These are phyloP conservation scores for Sphagnum fallax DNA, from an alignment of 228 moss, liverwort and hornwort species.

Conservation along the genomic window DNA sequence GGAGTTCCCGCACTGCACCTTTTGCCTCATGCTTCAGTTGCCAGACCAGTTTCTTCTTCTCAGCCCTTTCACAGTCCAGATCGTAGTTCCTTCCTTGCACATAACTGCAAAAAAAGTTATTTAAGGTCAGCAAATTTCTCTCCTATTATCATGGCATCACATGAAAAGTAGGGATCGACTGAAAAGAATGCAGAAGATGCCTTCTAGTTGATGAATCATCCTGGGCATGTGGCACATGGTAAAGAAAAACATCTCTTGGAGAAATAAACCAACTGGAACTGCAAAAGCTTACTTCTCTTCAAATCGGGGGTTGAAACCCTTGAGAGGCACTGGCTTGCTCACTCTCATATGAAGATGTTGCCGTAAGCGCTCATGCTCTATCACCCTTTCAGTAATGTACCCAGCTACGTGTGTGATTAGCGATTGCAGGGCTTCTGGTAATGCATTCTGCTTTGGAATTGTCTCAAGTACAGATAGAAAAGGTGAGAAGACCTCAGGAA, in stretches of 20 bases:
- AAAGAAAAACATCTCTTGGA: no score
- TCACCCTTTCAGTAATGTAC: slow-evolving; percentile 48
- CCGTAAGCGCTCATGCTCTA: slow-evolving; percentile 49
- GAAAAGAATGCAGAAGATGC: no score
- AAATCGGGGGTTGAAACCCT: slow-evolving; percentile 82
- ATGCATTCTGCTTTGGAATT: slow-evolving; percentile 19
- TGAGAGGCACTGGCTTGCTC: slow-evolving; percentile 78
- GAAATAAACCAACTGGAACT: no score
- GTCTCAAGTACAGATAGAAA: slow-evolving; percentile 48
- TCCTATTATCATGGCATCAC: no score
- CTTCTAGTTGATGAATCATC: no score
- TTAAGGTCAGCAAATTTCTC: background rate
- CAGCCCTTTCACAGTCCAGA: slow-evolving; percentile 86
- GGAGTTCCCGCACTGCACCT: slow-evolving; percentile 87
- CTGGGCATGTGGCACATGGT: no score
- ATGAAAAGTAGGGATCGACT: no score
- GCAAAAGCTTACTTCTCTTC: slow-evolving; percentile 68
- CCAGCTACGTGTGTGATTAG: slow-evolving; percentile 50
- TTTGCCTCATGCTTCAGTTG: slow-evolving; percentile 71
- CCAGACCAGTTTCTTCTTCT: slow-evolving; percentile 72
- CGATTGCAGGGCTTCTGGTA: slow-evolving; percentile 45
- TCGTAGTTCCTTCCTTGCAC: slow-evolving; percentile 87
- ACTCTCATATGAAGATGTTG: slow-evolving; percentile 78
- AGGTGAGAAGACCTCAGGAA: slow-evolving; percentile 81
- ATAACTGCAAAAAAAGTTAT: slow-evolving; percentile 37